Conservation (phyloP, 768 basidiomycete species). For the Trametes meyenii region DNA sequence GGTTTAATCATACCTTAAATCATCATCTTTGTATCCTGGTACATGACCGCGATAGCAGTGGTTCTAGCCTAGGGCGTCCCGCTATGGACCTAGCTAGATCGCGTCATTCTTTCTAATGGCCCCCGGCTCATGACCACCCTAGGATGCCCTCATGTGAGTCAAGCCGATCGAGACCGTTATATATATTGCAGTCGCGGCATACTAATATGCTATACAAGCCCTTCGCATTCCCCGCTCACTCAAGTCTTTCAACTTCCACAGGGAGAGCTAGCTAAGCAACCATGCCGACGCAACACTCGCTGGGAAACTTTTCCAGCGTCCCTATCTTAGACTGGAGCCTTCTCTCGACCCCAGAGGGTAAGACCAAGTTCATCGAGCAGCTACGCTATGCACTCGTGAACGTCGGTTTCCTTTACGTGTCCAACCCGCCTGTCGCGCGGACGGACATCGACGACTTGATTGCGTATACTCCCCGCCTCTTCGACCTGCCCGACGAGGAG, state of each 20-base stretch:
- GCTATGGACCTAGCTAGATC: slow-evolving; percentile 3
- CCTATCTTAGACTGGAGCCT: slow-evolving; percentile 74
- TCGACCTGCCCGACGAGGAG: slow-evolving; percentile 69
- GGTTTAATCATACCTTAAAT: no score
- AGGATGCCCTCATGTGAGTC: slow-evolving; percentile 8
- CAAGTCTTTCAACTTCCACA: no score
- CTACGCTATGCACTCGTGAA: slow-evolving; percentile 75
- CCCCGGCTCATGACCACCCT: slow-evolving; percentile 6
- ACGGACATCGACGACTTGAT: slow-evolving; percentile 52
- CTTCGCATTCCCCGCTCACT: no score
- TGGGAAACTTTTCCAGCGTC: slow-evolving; percentile 55
- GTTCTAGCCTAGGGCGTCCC: neutral
- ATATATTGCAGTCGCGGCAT: neutral
- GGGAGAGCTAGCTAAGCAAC: no score
- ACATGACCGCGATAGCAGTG: neutral
- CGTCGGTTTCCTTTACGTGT: slow-evolving; percentile 81
- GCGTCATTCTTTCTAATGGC: slow-evolving; percentile 12
- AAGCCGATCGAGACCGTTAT: neutral
- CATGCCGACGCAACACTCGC: neutral
- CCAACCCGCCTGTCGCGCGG: slow-evolving; percentile 59
- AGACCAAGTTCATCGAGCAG: slow-evolving; percentile 59
- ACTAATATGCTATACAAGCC: neutral
- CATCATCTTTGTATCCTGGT: neutral
- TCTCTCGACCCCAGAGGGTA: slow-evolving; percentile 41
- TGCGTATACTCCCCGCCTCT: slow-evolving; percentile 67